Base-by-base conservation (phyloP, 305 asterid genomes). In the Fraxinus paxiana region DNA sequence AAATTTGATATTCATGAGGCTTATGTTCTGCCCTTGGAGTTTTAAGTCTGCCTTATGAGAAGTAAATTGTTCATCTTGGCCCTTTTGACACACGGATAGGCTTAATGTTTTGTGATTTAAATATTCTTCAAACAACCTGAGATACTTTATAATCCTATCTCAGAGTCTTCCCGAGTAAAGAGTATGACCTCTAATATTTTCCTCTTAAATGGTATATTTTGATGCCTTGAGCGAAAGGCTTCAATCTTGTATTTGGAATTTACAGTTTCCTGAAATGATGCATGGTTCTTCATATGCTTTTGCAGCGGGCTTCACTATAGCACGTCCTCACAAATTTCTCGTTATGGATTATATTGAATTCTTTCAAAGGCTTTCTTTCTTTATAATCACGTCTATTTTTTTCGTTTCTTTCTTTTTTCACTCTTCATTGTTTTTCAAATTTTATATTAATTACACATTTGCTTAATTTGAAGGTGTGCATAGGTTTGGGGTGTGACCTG, bases 401-500 rank as follows among this genome's bases (percentile, higher is more conserved):
- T 17, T 63, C 20, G 22, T 12, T 31, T 15, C 26, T 37, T 67
- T 38, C 17, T 65, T 75, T 15, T 41, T 54, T 61, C 26, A 33
- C 41, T 4, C 46, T 31, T 77, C 33, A 18, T 38, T 46, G 56
- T 48, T 80, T 33, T 79, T 38, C 65, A 43, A 67, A 43, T 69
- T 77, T 72, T 65, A 75, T 71, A 69, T 34, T 24, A 38, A 56
- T 37, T 56, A 37, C 34, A 26, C 33, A 8, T 76, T 75, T 71
- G 46, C 73, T 77, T 61, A 67, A 65, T 76, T 76, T 83, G 79
- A 51, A 59, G 41, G 46, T 79, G 48, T 9, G 30, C 38, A 61
- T 69, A 65, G 34, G 56, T 73, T 59, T 80, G 77, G 48, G 46
- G 65, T 81, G 56, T 48, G 73, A 78, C 75, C 48, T 78, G 81